Percentiles rank a stretch among this genome's conserved stretches.
These are phyloP conservation scores for Styphnolobium japonicum DNA, from an alignment of 306 rosid genomes.

Conservation along the genomic window DNA sequence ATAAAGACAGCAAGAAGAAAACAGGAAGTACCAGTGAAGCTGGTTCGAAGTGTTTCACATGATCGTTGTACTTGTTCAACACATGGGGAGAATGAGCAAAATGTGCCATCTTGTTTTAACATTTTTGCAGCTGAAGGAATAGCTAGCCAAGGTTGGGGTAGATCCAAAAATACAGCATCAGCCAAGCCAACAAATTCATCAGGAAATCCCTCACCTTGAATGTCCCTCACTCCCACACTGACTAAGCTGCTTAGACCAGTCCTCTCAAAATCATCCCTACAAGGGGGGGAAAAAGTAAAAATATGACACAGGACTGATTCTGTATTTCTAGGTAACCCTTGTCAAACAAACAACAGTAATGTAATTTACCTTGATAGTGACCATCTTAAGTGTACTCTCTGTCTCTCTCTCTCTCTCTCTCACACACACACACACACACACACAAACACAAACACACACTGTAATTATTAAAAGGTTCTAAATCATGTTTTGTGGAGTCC, in stretches of 20 bases:
- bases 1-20: not conserved
- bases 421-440: not conserved
- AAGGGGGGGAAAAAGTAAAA: not conserved
- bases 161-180: conserved; percentile 67
- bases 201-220: conserved; percentile 73
- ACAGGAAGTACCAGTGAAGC: conserved; percentile 47
- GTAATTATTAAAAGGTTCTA: not conserved
- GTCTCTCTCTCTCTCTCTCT: no score
- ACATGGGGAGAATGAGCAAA: conserved; percentile 75
- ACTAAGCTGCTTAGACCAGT: conserved; percentile 52
- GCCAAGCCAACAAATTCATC: conserved; percentile 49
- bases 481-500: not conserved
- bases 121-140: conserved; percentile 64
- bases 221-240: conserved; percentile 67
- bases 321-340: not conserved
- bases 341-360: not conserved
- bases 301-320: not conserved
- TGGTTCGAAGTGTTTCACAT: conserved; percentile 49
- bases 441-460: not conserved
- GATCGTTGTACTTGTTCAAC: conserved; percentile 69
- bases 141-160: conserved; percentile 81
- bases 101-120: conserved; percentile 58
- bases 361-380: not conserved
- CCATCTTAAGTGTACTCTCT: not conserved
- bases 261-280: conserved; percentile 72